These are phyloP conservation scores for Mortierella sp. DNA, from an alignment of 371 early-diverging fungal genomes.

Conservation along the genomic window DNA sequence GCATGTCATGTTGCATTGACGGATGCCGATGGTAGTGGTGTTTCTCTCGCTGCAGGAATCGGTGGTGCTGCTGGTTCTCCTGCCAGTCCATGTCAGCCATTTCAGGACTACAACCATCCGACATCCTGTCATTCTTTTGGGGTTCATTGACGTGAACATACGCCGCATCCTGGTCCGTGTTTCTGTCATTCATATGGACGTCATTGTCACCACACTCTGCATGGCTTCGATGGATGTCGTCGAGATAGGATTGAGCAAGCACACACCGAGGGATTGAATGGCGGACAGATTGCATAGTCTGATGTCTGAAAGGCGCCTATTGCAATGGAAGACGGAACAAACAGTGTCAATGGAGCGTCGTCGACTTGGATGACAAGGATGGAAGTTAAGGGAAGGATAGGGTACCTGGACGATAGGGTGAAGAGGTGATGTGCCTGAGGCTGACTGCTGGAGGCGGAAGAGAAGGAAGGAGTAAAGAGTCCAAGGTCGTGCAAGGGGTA, in stretches of 20 bases:
- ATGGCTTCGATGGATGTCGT: conserved; percentile 14
- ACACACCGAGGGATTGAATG: conserved; percentile 26
- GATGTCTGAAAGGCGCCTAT: not conserved
- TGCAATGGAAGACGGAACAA: not conserved
- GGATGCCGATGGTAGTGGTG: not conserved
- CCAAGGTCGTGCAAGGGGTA: too few species aligned
- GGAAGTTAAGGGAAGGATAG: not conserved
- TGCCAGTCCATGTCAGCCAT: not conserved
- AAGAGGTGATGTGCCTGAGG: too few species aligned
- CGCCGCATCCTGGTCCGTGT: conserved; percentile 24
- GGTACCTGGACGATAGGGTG: too few species aligned
- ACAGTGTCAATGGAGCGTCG: not conserved
- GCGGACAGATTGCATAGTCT: conserved; percentile 23
- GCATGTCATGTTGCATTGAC: conserved; percentile 11
- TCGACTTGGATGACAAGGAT: not conserved
- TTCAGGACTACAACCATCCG: not conserved
- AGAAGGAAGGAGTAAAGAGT: not conserved
- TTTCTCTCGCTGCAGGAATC: not conserved
- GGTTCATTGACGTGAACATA: conserved; percentile 18
- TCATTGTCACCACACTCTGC: not conserved
- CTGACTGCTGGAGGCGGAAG: conserved; percentile 2
- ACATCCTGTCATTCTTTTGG: conserved; percentile 7
- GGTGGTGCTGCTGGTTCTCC: conserved; percentile 3
- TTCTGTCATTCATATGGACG: conserved; percentile 9
- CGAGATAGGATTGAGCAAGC: conserved; percentile 23